A percentile compares a stretch with the other conserved stretches of the same genome.
phyloP scores from a whole-genome alignment of 192 early-diverging fungal species.

The Coemansia sp. region DNA sequence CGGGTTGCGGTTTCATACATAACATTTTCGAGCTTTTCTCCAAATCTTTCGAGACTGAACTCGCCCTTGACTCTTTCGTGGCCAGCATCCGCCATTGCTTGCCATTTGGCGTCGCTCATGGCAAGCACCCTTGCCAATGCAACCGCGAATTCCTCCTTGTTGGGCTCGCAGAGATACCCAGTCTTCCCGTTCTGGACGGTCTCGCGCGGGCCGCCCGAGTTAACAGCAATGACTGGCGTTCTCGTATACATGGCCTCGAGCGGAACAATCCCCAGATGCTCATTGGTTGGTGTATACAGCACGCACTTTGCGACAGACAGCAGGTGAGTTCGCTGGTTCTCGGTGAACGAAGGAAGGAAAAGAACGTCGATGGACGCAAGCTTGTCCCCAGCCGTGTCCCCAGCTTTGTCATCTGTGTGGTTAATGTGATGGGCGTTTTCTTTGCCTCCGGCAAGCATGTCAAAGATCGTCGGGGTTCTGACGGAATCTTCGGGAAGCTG shows the following conservation, averaged over 20 bases:
- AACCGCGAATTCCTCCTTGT: conserved; percentile 64
- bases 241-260: conserved; percentile 92
- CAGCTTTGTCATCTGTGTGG: not conserved
- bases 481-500: conserved; percentile 19
- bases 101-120: conserved; percentile 22
- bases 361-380: conserved; percentile 65
- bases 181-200: conserved; percentile 73
- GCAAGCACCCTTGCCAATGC: conserved; percentile 61
- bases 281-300: conserved; percentile 90
- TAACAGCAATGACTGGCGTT: conserved; percentile 85
- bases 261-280: conserved; percentile 98
- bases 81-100: conserved; percentile 69
- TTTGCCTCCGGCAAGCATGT: conserved; percentile 2
- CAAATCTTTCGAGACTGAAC: conserved; percentile 74
- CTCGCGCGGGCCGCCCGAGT: conserved; percentile 87
- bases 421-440: not conserved
- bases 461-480: conserved; percentile 16
- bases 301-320: conserved; percentile 65
- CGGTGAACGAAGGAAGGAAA: conserved; percentile 88
- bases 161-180: conserved; percentile 73
- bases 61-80: conserved; percentile 60
- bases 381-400: not conserved
- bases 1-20: too few species aligned
- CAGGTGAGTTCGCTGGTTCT: conserved; percentile 75
- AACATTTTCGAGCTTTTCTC: conserved; percentile 66